Percentiles rank a stretch among this genome's conserved stretches.
Evolutionary conservation across 1,284 basidiomycete species (phyloP).

Genomic region (Leucoagaricus sp.): DNA sequence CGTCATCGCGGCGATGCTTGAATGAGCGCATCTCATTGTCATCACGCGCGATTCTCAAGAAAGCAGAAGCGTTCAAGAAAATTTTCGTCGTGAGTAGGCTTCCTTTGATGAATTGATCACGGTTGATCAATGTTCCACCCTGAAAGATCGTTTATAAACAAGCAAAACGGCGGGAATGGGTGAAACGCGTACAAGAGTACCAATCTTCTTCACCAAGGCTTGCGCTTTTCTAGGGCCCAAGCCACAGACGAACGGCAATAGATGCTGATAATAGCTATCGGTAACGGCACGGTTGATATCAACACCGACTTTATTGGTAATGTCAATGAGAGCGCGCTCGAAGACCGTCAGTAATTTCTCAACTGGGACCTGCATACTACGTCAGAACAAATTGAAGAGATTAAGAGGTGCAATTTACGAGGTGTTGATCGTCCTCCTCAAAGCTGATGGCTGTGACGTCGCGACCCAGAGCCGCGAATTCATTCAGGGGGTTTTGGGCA

Average conservation of each 20-base stretch:
- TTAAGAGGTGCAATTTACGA: conserved; percentile 52
- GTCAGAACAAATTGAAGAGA: conserved; percentile 14
- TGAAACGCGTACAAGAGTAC: conserved; percentile 53
- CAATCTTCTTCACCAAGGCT: conserved; percentile 82
- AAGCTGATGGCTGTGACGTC: conserved; percentile 84
- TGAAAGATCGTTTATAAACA: conserved; percentile 36
- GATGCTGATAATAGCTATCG: conserved; percentile 84
- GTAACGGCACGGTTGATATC: conserved; percentile 93
- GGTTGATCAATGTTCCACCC: conserved; percentile 85
- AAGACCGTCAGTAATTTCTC: conserved; percentile 85
- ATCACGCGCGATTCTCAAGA: conserved; percentile 85
- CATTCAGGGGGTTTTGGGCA: conserved; percentile 91
- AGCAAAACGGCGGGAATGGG: conserved; percentile 12
- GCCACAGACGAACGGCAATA: conserved; percentile 91
- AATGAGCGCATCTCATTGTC: conserved; percentile 48
- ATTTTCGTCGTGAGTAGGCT: conserved; percentile 83
- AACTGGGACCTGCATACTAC: conserved; percentile 65
- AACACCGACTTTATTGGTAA: conserved; percentile 91
- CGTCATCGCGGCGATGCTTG: conserved; percentile 72
- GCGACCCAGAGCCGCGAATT: conserved; percentile 84
- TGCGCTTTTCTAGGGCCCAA: conserved; percentile 96
- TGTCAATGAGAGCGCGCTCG: conserved; percentile 88
- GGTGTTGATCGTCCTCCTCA: conserved; percentile 84
- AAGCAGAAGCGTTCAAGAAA: conserved; percentile 89
- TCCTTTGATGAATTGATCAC: conserved; percentile 83